Evolutionary conservation across 257 asterid species (phyloP).

Genomic region (Ilex asprella): DNA sequence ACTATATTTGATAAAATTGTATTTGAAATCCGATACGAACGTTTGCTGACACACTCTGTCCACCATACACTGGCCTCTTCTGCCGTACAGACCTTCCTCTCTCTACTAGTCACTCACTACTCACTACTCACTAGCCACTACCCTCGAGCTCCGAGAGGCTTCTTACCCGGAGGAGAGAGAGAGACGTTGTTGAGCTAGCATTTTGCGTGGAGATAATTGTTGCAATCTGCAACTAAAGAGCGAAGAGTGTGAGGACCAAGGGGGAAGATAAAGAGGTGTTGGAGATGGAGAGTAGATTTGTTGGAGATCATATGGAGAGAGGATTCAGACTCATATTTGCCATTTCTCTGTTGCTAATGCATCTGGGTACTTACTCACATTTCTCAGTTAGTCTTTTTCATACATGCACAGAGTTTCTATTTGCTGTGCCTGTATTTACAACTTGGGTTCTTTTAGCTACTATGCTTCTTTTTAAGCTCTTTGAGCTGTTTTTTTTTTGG

Average conservation of each 20-base stretch:
- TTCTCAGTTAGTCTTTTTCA: neutral
- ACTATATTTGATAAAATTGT: constrained; percentile 29
- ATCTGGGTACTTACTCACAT: constrained; percentile 38
- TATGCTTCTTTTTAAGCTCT: too few relatives aligned
- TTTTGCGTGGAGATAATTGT: too few relatives aligned
- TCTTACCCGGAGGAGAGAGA: too few relatives aligned
- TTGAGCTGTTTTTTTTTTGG: too few relatives aligned
- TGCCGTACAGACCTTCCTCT: neutral
- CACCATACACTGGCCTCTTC: constrained; percentile 16
- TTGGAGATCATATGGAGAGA: constrained; percentile 34
- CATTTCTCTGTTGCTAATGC: constrained; percentile 37
- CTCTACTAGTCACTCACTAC: neutral
- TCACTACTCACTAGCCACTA: neutral
- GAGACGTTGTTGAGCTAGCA: too few relatives aligned
- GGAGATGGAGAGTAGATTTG: neutral
- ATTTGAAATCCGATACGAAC: constrained; percentile 52
- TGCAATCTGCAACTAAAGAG: too few relatives aligned
- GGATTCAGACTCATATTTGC: constrained; percentile 28
- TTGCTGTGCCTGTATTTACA: neutral
- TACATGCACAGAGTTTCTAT: neutral
- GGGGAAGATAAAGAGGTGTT: neutral
- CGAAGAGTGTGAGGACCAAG: neutral
- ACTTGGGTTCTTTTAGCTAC: neutral
- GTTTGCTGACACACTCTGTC: constrained; percentile 44
- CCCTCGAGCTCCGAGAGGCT: too few relatives aligned